Evolutionary conservation across 2,329 filamentous ascomycete genomes (phyloP).

Genomic region (Penicillium hesseltinei): DNA sequence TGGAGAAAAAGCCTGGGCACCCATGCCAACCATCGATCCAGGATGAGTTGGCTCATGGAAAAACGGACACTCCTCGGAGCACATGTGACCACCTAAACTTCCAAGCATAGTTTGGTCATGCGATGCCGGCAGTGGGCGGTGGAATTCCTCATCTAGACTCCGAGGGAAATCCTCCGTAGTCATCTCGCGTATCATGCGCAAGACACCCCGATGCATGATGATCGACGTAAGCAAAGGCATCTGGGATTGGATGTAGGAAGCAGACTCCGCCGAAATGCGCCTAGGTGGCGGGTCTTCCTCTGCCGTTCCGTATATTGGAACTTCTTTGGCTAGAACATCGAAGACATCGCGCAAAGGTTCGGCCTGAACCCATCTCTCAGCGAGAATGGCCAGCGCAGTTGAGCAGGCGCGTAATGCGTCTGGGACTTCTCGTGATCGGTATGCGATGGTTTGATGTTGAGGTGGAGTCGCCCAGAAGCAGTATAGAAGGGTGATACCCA

Average conservation of each 20-base stretch:
- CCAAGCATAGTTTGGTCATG: not conserved
- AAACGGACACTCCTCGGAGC: conserved; percentile 10
- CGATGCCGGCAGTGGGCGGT: not conserved
- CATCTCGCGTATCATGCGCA: conserved; percentile 17
- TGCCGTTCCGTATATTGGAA: not conserved
- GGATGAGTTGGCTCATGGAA: conserved; percentile 5
- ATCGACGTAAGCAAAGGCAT: conserved; percentile 5
- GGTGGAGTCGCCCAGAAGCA: conserved; percentile 19
- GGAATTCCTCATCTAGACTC: not conserved
- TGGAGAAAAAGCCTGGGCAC: not conserved
- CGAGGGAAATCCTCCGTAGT: conserved; percentile 11
- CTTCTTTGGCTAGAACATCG: conserved; percentile 11
- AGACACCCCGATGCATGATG: conserved; percentile 12
- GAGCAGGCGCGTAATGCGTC: conserved; percentile 17
- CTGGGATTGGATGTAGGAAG: conserved; percentile 1
- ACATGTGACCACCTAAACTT: conserved; percentile 1
- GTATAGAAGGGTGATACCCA: conserved; percentile 17
- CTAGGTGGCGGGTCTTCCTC: not conserved
- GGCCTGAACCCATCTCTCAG: conserved; percentile 17
- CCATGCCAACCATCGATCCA: not conserved
- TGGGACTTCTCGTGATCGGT: conserved; percentile 4
- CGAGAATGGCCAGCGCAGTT: conserved; percentile 14
- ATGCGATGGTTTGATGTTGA: conserved; percentile 1
- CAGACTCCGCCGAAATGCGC: conserved; percentile 6
- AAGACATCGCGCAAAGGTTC: conserved; percentile 18